phyloP scores from a whole-genome alignment of 2,329 filamentous ascomycete genomes.

The Graphilbum sp. region DNA sequence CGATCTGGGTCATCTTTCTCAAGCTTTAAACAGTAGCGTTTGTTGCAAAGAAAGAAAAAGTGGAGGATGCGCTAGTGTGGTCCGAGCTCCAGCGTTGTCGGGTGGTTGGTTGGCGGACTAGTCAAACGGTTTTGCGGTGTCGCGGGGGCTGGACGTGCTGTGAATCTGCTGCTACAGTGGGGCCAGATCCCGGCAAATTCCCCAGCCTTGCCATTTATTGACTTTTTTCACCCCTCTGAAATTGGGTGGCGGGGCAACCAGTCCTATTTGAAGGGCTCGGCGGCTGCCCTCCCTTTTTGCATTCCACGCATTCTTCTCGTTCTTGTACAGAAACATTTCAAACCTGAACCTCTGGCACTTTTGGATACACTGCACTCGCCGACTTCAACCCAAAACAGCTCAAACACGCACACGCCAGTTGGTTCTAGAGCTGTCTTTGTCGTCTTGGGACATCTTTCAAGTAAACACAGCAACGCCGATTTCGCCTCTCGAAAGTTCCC shows the following conservation, averaged over 20 bases:
- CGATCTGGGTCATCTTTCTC: too few relatives aligned
- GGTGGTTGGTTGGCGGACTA: conserved; percentile 5
- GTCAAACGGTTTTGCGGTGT: neutral
- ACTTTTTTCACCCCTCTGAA: conserved; percentile 4
- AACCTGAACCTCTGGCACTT: too few relatives aligned
- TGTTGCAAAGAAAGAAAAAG: too few relatives aligned
- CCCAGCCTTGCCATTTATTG: conserved; percentile 12
- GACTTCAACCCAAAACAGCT: too few relatives aligned
- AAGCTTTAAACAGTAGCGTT: too few relatives aligned
- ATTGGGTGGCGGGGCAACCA: conserved; percentile 11
- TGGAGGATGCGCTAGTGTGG: too few relatives aligned
- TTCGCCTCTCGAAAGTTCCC: too few relatives aligned
- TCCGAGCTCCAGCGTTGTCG: conserved; percentile 3
- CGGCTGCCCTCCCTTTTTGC: neutral
- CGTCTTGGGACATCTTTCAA: too few relatives aligned
- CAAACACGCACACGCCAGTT: too few relatives aligned
- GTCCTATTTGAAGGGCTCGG: conserved; percentile 6
- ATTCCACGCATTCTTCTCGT: neutral
- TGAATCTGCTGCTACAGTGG: neutral
- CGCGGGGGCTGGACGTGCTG: neutral
- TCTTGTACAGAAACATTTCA: neutral
- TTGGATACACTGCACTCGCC: too few relatives aligned
- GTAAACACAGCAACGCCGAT: too few relatives aligned
- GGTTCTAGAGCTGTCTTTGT: too few relatives aligned
- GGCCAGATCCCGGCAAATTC: neutral